Evolutionary conservation across 768 basidiomycete species (phyloP), one percentile per base, ranked within the genome.

Genomic region (Rhodotorula diobovata): DNA sequence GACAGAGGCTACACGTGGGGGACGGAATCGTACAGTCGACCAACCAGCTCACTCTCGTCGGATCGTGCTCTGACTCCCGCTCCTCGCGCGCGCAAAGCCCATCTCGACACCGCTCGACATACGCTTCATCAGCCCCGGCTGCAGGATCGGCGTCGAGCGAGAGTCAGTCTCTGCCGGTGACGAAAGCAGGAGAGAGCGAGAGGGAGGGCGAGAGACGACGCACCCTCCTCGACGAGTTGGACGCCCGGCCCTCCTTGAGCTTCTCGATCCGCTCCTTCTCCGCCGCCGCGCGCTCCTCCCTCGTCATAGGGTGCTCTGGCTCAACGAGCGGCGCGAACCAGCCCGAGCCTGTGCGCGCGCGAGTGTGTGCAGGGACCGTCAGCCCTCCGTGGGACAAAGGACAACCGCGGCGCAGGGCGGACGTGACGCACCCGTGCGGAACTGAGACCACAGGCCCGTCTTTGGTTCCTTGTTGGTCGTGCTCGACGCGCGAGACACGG

Each of bases 281-380:
- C 1, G 50, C 43, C 25, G 34, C 45, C 0, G 58, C 69, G 20
- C 46, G 61, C 37, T 71, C 48, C 21, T 66, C 65, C 1, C 65
- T 54, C 5, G 64, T 63, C 20, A 71, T n/a, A 4, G 70, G 61
- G n/a, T 21, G 5, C 2, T 64, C 61, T 14, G 64, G 48, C 41
- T 62, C 55, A 35, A 67, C 65, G 60, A 71, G 48, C 11, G 70
- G 70, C 1, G 70, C 64, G 54, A 71, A 71, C 70, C 70, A 71
- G 39, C 70, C 70, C 4, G 64, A 62, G 34, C 70, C 70, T 71
- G 58, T 23, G 41, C 9, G 48, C 23, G 41, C 21, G 58, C 9
- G 25, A 43, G 2, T n/a, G n/a, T n/a, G n/a, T n/a, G n/a, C n/a
- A n/a, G 28, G 8, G 10, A 5, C n/a, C 20, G 43, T 43, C 35